Evolutionary conservation across 75 land plant species (phyloP).

Genomic region (Selaginella tamariscina): DNA sequence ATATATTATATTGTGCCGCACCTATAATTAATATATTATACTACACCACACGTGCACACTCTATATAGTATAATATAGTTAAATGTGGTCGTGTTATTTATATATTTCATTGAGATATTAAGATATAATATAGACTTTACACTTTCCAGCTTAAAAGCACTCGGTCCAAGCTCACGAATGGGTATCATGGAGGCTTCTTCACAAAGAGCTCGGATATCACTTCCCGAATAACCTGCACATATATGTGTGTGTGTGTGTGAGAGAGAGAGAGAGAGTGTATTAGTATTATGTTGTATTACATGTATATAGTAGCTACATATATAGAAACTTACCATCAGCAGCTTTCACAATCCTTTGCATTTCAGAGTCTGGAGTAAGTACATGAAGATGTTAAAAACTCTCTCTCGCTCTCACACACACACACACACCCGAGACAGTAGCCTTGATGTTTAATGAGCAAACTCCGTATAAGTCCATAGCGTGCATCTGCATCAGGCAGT

Average conservation of each 20-base stretch:
- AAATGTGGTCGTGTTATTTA: too few relatives aligned
- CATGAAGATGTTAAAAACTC: neutral
- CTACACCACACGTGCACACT: conserved; percentile 50
- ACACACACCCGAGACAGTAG: conserved; percentile 61
- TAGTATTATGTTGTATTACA: neutral
- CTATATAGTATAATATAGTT: conserved; percentile 51
- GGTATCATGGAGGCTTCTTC: conserved; percentile 99
- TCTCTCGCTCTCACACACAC: neutral
- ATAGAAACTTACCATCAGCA: conserved; percentile 57
- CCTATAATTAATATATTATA: neutral
- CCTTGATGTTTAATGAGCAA: conserved; percentile 74
- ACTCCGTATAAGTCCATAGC: conserved; percentile 55
- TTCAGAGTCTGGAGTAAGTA: conserved; percentile 39
- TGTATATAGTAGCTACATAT: neutral
- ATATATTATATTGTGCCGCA: conserved; percentile 16
- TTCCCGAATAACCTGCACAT: conserved; percentile 81
- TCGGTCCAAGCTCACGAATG: conserved; percentile 83
- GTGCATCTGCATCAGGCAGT: conserved; percentile 67
- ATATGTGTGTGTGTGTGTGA: neutral
- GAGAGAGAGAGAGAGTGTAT: neutral
- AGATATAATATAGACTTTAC: too few relatives aligned
- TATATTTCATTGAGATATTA: too few relatives aligned
- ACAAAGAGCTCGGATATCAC: conserved; percentile 90
- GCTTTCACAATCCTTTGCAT: conserved; percentile 57
- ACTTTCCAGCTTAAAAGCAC: too few relatives aligned